phyloP scores from a whole-genome alignment of 73 alveolate species.

The Breviolum minutum region DNA sequence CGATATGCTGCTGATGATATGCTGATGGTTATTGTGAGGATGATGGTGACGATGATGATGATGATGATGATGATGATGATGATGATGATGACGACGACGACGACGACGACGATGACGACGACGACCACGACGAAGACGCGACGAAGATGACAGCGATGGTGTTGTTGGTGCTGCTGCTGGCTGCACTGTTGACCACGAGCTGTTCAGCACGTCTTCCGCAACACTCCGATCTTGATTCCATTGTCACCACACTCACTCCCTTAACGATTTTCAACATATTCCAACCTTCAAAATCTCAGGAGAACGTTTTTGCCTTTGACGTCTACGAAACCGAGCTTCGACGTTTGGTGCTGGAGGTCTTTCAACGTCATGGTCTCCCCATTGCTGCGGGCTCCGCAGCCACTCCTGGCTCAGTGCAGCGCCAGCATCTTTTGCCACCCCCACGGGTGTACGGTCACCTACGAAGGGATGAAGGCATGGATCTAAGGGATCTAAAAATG shows the following conservation, averaged over 20 bases:
- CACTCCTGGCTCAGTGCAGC: background rate
- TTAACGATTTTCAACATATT: background rate
- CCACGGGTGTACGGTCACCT: background rate
- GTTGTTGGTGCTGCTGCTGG: no score
- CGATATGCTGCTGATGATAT: no score
- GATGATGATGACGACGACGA: no score
- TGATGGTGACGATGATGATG: no score
- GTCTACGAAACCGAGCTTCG: slow-evolving; percentile 54
- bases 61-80: no score
- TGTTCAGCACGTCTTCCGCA: background rate
- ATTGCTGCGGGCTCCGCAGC: background rate
- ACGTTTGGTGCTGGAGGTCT: background rate
- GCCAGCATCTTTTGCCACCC: background rate
- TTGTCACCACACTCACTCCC: no score
- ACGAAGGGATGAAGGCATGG: slow-evolving; percentile 1
- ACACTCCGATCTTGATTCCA: no score
- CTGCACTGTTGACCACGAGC: background rate
- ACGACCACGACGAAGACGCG: no score
- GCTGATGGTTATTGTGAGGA: no score
- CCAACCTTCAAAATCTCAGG: background rate
- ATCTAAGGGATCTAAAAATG: background rate
- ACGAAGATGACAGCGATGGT: no score
- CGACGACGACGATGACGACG: no score
- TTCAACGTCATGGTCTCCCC: slow-evolving; percentile 79
- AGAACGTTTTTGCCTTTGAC: slow-evolving; percentile 85